Evolutionary conservation across 805 yeast genomes (phyloP), one percentile per base, ranked within the genome.

Genomic region (Wickerhamiella australiensis): DNA sequence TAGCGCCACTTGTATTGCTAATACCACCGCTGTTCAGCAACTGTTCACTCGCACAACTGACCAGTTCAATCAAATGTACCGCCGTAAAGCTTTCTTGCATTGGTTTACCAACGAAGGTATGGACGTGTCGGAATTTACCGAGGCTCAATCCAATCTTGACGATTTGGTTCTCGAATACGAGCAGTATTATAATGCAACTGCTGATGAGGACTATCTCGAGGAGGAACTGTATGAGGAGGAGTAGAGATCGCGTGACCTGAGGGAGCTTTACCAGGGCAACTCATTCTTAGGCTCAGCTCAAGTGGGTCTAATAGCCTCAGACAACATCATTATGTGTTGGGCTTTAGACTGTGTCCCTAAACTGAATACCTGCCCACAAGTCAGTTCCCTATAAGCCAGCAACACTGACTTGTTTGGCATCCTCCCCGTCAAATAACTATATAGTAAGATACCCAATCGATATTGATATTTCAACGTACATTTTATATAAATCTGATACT

Each of bases 81-180:
- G 85, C 66, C 85, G 92, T 72, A 83, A 82, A 68, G 96, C 96
- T 56, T 87, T 87, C 79, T 80, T 87, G 70, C 95, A 87, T 69
- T 87, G 96, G 96, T 87, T 85, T 70, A 84, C 92, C 8, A 76
- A 81, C 59, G 96, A 87, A 69, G 96, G 96, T 72, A 87, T 87
- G 96, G 96, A 87, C 63, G 94, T 82, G 70, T 75, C 80, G 74
- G 96, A 87, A 71, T 87, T 87, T 68, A 78, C 86, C 52, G 96
- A 87, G 72, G 96, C 96, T 49, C 94, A 85, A 70, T 80, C 90
- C 50, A 84, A 87, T 66, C 79, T 87, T 87, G 77, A 76, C 59
- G 96, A 87, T 68, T 74, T 87, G 63, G 87, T 86, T 50, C 77
- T 80, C 62, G 96, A 87, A 69, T 80, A 87, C 65, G 92, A 85